Base-by-base conservation (phyloP, 202 grass and related monocot species). In the Panicum virgatum region DNA sequence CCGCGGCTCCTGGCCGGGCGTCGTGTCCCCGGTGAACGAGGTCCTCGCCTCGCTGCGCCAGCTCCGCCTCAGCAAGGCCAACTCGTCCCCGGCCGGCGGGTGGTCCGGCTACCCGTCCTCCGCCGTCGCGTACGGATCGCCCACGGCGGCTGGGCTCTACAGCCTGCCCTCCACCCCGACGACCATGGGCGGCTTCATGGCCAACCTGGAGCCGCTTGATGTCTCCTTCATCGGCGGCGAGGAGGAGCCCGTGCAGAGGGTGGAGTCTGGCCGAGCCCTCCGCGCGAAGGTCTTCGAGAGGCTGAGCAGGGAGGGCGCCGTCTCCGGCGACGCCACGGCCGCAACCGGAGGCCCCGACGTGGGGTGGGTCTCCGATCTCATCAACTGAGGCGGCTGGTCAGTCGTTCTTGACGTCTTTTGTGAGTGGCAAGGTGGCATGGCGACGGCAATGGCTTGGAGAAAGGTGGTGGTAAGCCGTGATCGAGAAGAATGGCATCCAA, bases 331-430 rank as follows among this genome's bases (percentile, higher is more conserved):
- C 29, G 9, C 32, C 61, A 7, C 47, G 20, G 38, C 86, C 1
- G 78, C 48, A 1, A 10, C 9, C 3, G 83, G 78, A 4, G 82
- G 86, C 12, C 85, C 89, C 6, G 90, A 98, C 84, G 96, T 98
- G 6, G 88, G 65, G 2, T 98, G 96, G 96, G 78, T 98, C 7
- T 98, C 89, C 2, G 92, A 98, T 11, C 73, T 98, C 47, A 84
- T 97, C 54, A 97, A 93, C 75, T 97, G 86, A 92, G 30, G 30
- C 27, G 3, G 50, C 3, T 14, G 10, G 9, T 30, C 29, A 22
- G 52, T 54, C 0, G 72, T 70, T 66, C 52, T 56, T 26, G 3
- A 56, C 37, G 72, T 0, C 23, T 30, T 66, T 40, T 39, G 71
- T 63, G 62, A 65, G 26, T 63, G 20, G 12, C 7, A 39, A n/a